Percentiles rank a stretch among this genome's conserved stretches.
These are phyloP conservation scores for Amanita rubescens DNA, from an alignment of 768 basidiomycete genomes.

Conservation along the genomic window DNA sequence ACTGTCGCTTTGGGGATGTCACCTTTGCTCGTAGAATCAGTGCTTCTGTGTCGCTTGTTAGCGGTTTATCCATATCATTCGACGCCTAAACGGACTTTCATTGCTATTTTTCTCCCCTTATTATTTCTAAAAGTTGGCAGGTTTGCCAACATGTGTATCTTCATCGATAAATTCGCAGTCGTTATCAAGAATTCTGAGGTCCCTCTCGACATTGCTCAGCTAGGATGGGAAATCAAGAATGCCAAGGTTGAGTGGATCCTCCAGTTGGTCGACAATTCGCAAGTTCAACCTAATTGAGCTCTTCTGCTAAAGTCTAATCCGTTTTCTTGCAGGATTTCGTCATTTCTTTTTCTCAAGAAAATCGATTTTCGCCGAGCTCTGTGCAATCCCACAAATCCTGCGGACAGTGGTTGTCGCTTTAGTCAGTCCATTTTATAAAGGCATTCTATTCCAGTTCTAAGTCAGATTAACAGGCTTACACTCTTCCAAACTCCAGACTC, in stretches of 20 bases:
- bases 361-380: not conserved
- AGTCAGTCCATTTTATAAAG: not conserved
- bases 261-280: not conserved
- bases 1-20: not conserved
- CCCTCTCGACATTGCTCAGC: not conserved
- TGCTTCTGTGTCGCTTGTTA: not conserved
- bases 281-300: not conserved
- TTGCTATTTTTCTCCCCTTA: no score
- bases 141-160: not conserved
- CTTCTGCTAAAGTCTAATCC: not conserved
- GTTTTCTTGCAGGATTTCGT: not conserved
- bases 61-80: not conserved
- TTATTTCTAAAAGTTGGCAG: not conserved
- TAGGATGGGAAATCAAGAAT: not conserved
- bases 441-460: not conserved
- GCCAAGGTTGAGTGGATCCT: not conserved
- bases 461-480: not conserved
- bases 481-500: not conserved
- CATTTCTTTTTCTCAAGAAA: not conserved
- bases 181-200: not conserved
- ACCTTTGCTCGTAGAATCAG: not conserved
- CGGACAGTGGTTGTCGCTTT: no score
- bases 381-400: no score
- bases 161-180: not conserved
- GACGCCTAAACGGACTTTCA: not conserved